Conservation (phyloP, 1,139 yeast genomes). For the Lodderomyces metapsilosis region DNA sequence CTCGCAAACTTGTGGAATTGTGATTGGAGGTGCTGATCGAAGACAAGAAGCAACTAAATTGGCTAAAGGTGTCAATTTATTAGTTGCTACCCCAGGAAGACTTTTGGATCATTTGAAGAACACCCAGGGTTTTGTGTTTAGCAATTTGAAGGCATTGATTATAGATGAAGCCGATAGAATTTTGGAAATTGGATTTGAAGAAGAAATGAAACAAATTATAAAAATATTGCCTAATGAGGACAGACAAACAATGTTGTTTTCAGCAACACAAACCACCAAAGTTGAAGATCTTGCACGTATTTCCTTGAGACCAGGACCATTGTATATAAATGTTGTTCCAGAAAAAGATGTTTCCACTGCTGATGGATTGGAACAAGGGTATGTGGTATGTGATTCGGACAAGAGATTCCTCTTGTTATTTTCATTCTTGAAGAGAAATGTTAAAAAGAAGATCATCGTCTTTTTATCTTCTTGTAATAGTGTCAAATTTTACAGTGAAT, state of each 20-base stretch:
- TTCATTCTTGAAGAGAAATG: slow-evolving; percentile 88
- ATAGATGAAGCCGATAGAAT: slow-evolving; percentile 98
- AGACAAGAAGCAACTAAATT: slow-evolving; percentile 96
- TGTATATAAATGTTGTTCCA: slow-evolving; percentile 91
- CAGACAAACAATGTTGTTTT: slow-evolving; percentile 94
- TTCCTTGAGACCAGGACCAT: slow-evolving; percentile 91
- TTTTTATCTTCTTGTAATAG: slow-evolving; percentile 95
- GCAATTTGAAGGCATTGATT: slow-evolving; percentile 87
- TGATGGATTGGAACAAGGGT: slow-evolving; percentile 96
- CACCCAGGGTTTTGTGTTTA: slow-evolving; percentile 90
- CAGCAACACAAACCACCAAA: slow-evolving; percentile 98
- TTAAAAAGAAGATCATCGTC: slow-evolving; percentile 88
- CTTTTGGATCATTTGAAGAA: slow-evolving; percentile 93
- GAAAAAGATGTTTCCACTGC: slow-evolving; percentile 85
- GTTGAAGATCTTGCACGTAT: slow-evolving; percentile 98
- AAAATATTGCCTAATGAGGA: slow-evolving; percentile 90
- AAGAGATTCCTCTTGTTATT: slow-evolving; percentile 86
- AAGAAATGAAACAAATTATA: slow-evolving; percentile 96
- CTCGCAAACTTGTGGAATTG: slow-evolving; percentile 92
- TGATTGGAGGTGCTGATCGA: slow-evolving; percentile 97
- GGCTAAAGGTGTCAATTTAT: slow-evolving; percentile 86
- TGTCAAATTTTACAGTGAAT: slow-evolving; percentile 93
- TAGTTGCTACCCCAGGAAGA: slow-evolving; percentile 98
- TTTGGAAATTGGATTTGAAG: slow-evolving; percentile 95
- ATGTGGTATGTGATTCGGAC: slow-evolving; percentile 95